Conservation (phyloP, 129 eudicot species). For the Cynara cardunculus region DNA sequence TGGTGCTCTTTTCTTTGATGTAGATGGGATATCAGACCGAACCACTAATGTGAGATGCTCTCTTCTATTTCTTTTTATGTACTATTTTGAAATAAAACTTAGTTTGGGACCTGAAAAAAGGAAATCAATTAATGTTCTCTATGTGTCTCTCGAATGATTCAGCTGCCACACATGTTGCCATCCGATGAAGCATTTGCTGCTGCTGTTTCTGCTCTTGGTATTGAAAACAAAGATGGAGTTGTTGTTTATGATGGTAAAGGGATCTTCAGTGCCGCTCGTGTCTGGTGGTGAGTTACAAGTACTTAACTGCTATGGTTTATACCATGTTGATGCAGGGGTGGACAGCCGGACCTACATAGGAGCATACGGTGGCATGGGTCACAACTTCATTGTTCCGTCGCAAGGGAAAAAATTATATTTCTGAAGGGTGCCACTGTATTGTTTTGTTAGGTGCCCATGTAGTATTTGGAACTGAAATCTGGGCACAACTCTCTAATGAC, state of each 20-base stretch:
- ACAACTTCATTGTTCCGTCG: too few species aligned
- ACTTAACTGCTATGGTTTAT: background rate
- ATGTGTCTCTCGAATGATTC: constrained; percentile 12
- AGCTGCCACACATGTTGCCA: constrained; percentile 99
- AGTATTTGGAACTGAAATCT: too few species aligned
- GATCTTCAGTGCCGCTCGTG: constrained; percentile 95
- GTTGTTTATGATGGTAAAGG: constrained; percentile 99
- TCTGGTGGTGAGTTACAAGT: constrained; percentile 82
- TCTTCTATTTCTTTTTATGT: background rate
- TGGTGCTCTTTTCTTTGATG: constrained; percentile 92
- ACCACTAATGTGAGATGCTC: constrained; percentile 67
- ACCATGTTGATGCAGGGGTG: too few species aligned
- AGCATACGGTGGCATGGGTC: too few species aligned
- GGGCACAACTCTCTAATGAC: too few species aligned
- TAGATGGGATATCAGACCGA: constrained; percentile 83
- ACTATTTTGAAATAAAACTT: background rate
- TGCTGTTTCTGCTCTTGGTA: constrained; percentile 98
- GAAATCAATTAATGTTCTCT: background rate
- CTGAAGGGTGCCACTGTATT: too few species aligned
- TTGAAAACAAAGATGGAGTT: constrained; percentile 80
- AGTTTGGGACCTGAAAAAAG: background rate
- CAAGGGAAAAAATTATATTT: too few species aligned
- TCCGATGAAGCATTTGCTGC: constrained; percentile 95
- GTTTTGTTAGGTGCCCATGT: too few species aligned
- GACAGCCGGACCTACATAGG: too few species aligned